Evolutionary conservation across 176 grass and related monocot genomes (phyloP), one percentile per base, ranked within the genome.

Genomic region (Cenchrus fungigraminus): DNA sequence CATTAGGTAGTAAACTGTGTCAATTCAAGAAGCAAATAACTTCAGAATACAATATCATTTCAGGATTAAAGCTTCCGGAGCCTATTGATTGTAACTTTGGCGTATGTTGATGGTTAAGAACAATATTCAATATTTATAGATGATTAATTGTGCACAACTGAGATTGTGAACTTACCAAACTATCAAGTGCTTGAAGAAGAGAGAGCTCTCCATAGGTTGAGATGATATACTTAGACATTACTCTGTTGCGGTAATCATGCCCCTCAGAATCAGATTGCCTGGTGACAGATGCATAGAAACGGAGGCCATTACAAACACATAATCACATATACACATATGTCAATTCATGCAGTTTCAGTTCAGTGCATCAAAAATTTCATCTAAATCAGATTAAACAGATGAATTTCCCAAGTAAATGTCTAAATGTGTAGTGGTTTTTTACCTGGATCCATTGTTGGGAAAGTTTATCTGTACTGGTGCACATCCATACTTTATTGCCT

Each of bases 401-500:
- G 73, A 53, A 79, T 47, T 73, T 71, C 65, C 25, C 34, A 51
- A 55, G 51, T 32, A 80, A 86, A 59, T 16, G 66, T 25, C 29
- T 37, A 16, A 83, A 59, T 16, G 58, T 34, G 43, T 47, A 22
- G n/a, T 71, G 47, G 17, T 43, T 66, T 68, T 68, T 85, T 82
- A 90, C 88, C 88, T 86, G 34, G 71, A 86, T 74, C 42, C 55
- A 71, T 88, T 68, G 49, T 10, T 79, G 20, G 79, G 20, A 42
- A 69, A 79, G 72, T 85, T 83, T 83, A 90, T 68, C 58, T 65
- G 71, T 83, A 88, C 59, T 55, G 82, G 61, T 10, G 68, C 65
- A 74, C 78, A 90, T 76, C 85, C 91, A 88, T 90, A 90, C 34
- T 90, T 93, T 47, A 86, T 83, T 85, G 91, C 87, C 53, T 89